Conservation (phyloP, 345 rosid genomes). For the Aquilaria sinensis region DNA sequence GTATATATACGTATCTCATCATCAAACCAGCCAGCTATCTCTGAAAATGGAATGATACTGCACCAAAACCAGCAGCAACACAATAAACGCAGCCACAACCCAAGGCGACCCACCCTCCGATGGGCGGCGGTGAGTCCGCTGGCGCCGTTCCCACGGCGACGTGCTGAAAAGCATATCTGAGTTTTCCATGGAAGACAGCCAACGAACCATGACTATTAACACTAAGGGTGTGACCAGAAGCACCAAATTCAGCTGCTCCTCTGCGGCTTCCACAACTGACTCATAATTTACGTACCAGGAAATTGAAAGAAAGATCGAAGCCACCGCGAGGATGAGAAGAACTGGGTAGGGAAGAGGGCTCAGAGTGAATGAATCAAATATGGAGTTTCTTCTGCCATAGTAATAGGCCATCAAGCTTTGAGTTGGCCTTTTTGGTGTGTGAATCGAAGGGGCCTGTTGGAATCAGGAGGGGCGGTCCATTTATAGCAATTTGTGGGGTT, state of each 20-base stretch:
- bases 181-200: conserved; percentile 61
- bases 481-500: conserved; percentile 13
- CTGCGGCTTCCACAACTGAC: conserved; percentile 46
- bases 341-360: conserved; percentile 88
- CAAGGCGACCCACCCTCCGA: conserved; percentile 85
- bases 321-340: conserved; percentile 58
- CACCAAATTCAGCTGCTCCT: conserved; percentile 44
- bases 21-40: conserved; percentile 45
- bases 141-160: conserved; percentile 53
- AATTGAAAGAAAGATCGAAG: conserved; percentile 42
- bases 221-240: conserved; percentile 53
- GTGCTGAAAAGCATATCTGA: conserved; percentile 35
- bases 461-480: not conserved
- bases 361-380: conserved; percentile 61
- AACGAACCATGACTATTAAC: conserved; percentile 47
- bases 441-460: not conserved
- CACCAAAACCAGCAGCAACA: conserved; percentile 59
- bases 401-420: conserved; percentile 24
- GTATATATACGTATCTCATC: no score
- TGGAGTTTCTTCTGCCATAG: conserved; percentile 38
- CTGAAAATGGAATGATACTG: conserved; percentile 68
- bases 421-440: not conserved
- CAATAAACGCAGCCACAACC: conserved; percentile 86
- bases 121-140: conserved; percentile 31
- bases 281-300: conserved; percentile 70